These are phyloP conservation scores for Quercus alba DNA, from an alignment of 306 rosid genomes.

Conservation along the genomic window DNA sequence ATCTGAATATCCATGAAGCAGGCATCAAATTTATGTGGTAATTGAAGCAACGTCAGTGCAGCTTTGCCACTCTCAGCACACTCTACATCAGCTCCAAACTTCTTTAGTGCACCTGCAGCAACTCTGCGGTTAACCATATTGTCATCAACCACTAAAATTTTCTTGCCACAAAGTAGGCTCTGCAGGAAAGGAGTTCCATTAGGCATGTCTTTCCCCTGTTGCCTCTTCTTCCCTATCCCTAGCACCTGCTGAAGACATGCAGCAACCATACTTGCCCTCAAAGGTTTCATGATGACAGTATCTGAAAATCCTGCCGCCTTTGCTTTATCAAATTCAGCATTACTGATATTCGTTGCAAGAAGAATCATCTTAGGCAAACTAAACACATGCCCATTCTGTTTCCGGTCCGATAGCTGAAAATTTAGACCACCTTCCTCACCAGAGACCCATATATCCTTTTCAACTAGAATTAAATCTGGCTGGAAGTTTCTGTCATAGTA, in stretches of 20 bases:
- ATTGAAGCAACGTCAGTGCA: conserved; percentile 78
- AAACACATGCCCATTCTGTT: conserved; percentile 54
- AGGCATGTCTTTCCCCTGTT: conserved; percentile 48
- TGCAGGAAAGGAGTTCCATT: conserved; percentile 62
- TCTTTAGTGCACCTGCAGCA: conserved; percentile 94
- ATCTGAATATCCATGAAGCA: conserved; percentile 99
- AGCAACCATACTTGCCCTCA: conserved; percentile 95
- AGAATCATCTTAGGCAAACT: conserved; percentile 77
- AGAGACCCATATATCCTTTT: conserved; percentile 76
- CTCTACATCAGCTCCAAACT: conserved; percentile 79
- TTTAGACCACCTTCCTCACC: conserved; percentile 63
- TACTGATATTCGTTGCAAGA: conserved; percentile 76
- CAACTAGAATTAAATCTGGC: conserved; percentile 80
- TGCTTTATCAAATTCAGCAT: conserved; percentile 62
- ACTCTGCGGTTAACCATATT: conserved; percentile 85
- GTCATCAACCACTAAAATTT: conserved; percentile 91
- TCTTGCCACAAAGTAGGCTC: conserved; percentile 74
- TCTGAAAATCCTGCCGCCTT: conserved; percentile 80
- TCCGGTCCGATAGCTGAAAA: conserved; percentile 54
- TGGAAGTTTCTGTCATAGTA: conserved; percentile 56
- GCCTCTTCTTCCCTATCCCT: conserved; percentile 76
- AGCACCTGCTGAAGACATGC: conserved; percentile 98
- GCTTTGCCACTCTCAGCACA: conserved; percentile 88
- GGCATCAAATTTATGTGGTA: conserved; percentile 87
- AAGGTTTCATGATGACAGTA: conserved; percentile 90